Evolutionary conservation across 805 yeast species (phyloP), one percentile per base, ranked within the genome.

Genomic region (Nakazawaea pomicola): DNA sequence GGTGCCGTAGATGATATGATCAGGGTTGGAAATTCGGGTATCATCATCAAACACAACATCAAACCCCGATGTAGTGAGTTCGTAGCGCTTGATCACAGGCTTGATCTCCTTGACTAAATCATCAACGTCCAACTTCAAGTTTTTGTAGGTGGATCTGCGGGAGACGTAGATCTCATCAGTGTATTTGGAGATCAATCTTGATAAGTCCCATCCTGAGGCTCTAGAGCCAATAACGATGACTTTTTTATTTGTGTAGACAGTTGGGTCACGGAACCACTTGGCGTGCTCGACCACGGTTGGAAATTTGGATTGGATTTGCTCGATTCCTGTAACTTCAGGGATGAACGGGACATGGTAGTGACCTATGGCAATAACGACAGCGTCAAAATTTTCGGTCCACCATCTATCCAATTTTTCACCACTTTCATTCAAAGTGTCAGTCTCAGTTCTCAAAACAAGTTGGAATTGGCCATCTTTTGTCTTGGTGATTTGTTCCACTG

Each of bases 341-440:
- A 65, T 49, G 39, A 46, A 50, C 2, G 74, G 73, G 6, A 56
- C 58, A 15, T 62, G 55, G 47, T 61, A 70, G 48, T 68, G 75
- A 19, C 76, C 76, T 34, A 59, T 64, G 3, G 74, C 69, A 8
- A 67, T 52, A 6, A 71, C 60, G 11, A 70, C 55, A 28, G 50
- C 49, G 50, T 72, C 75, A 44, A 58, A 71, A 3, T 14, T 12
- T 33, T 60, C 56, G 37, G 57, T 64, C 46, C 48, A 58, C 74
- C 74, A 68, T 8, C 10, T 23, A 23, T 23, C 25, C 25, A 23
- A 23, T 23, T 23, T 23, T 23, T 23, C 10, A 23, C 25, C 25
- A 8, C 10, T 23, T 7, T 47, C 18, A 42, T 67, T 72, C 2
- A 53, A 11, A 2, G 47, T 16, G 15, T 17, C 52, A 14, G 49